phyloP scores from a whole-genome alignment of 257 asterid genomes.

The Misopates orontium region DNA sequence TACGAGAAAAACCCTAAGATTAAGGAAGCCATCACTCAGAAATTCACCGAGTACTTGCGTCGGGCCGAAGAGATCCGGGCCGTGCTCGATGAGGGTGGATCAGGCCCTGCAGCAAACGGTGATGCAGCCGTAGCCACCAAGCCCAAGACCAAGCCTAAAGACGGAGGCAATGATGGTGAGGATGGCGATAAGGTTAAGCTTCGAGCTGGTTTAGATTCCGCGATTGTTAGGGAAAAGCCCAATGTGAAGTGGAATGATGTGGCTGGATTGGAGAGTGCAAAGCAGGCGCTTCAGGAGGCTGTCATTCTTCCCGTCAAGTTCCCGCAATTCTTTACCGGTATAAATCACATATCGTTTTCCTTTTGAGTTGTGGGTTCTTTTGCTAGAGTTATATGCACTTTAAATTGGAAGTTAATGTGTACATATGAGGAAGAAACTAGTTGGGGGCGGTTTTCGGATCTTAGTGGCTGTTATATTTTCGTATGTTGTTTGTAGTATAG shows the following conservation, averaged over 20 bases:
- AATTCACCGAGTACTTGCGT: slow-evolving; percentile 89
- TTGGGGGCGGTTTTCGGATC: slow-evolving; percentile 2
- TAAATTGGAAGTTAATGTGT: slow-evolving; percentile 4
- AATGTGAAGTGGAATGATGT: slow-evolving; percentile 98
- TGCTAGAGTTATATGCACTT: not conserved
- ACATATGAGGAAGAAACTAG: not conserved
- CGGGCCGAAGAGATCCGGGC: slow-evolving; percentile 99
- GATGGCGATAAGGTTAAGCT: slow-evolving; percentile 91
- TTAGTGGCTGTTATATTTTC: not conserved
- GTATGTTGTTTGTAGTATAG: not conserved
- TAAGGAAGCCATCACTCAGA: slow-evolving; percentile 94
- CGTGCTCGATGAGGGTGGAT: slow-evolving; percentile 86
- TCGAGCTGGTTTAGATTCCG: slow-evolving; percentile 84
- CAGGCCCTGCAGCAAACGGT: slow-evolving; percentile 72
- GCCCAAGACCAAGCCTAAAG: slow-evolving; percentile 86
- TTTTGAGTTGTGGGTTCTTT: not conserved
- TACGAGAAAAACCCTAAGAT: slow-evolving; percentile 96
- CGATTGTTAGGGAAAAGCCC: slow-evolving; percentile 91
- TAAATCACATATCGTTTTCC: not conserved
- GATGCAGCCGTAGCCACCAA: slow-evolving; percentile 87
- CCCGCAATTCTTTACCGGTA: slow-evolving; percentile 97
- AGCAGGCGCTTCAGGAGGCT: slow-evolving; percentile 97
- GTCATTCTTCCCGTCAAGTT: slow-evolving; percentile 96
- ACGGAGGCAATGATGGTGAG: slow-evolving; percentile 82
- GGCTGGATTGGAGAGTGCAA: slow-evolving; percentile 98